These are phyloP conservation scores for Pichia manshurica DNA, from an alignment of 805 yeast species.

Conservation along the genomic window DNA sequence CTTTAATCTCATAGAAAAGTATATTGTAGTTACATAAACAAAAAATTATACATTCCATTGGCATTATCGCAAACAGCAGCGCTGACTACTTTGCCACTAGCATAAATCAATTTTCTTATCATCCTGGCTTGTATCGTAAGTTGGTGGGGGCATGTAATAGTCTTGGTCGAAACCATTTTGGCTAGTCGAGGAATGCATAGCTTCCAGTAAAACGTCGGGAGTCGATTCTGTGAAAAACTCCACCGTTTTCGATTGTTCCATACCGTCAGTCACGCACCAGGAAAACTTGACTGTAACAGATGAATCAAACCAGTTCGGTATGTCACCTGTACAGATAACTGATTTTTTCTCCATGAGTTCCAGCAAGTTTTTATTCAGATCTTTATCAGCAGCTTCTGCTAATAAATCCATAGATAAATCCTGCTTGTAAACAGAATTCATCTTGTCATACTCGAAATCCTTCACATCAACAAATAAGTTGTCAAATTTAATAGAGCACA, in stretches of 20 bases:
- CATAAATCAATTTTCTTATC: too few relatives aligned
- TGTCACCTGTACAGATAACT: neutral
- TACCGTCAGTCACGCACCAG: constrained; percentile 1
- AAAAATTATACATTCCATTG: too few relatives aligned
- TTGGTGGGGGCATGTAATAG: too few relatives aligned
- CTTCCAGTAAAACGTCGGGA: neutral
- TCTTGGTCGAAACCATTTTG: too few relatives aligned
- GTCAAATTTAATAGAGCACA: neutral
- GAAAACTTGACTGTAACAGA: neutral
- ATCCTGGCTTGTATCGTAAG: too few relatives aligned
- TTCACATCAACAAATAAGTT: neutral
- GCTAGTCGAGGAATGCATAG: too few relatives aligned
- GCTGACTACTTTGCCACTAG: too few relatives aligned
- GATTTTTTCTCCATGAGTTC: neutral
- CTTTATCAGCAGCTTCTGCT: neutral
- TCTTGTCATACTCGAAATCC: constrained; percentile 1
- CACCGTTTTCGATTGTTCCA: neutral
- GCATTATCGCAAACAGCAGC: too few relatives aligned
- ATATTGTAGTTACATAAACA: too few relatives aligned
- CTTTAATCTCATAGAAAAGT: too few relatives aligned
- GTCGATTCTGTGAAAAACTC: neutral
- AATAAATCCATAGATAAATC: neutral
- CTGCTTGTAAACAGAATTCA: neutral
- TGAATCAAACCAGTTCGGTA: neutral
- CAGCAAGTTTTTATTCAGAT: neutral